Conservation (phyloP, 257 asterid species). For the Fraxinus americana region DNA sequence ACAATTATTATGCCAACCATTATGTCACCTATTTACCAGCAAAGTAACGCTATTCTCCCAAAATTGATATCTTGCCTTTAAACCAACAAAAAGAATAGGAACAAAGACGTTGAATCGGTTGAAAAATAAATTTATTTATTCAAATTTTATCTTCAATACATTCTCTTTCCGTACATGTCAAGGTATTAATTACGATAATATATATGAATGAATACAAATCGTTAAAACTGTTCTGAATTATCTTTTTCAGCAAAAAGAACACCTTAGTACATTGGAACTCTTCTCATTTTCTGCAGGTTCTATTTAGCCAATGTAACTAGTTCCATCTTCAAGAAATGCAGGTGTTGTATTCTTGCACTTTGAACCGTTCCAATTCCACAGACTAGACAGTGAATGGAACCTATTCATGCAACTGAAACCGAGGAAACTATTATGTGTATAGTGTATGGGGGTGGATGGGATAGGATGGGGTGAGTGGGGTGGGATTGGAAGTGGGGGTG, state of each 20-base stretch:
- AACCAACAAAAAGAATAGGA: too few species aligned
- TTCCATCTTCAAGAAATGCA: not conserved
- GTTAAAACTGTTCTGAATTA: too few species aligned
- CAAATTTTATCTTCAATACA: too few species aligned
- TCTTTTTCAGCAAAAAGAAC: not conserved
- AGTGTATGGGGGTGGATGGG: conserved; percentile 17
- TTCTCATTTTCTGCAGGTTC: not conserved
- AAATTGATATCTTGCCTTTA: too few species aligned
- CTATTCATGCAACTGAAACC: conserved; percentile 64
- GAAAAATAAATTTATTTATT: too few species aligned
- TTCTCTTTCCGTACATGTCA: too few species aligned
- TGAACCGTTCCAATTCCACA: conserved; percentile 16
- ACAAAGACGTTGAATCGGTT: too few species aligned
- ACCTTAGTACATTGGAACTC: not conserved
- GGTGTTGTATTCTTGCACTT: not conserved
- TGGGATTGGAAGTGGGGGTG: not conserved
- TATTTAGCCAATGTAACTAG: not conserved
- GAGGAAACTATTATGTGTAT: conserved; percentile 32
- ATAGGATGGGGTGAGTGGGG: not conserved
- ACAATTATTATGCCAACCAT: too few species aligned
- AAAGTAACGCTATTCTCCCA: too few species aligned
- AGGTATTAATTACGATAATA: too few species aligned
- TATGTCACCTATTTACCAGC: too few species aligned
- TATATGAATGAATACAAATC: too few species aligned
- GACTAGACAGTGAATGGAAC: conserved; percentile 27